These are phyloP conservation scores for Neurospora sp. DNA, from an alignment of 495 filamentous ascomycete species.

Conservation along the genomic window DNA sequence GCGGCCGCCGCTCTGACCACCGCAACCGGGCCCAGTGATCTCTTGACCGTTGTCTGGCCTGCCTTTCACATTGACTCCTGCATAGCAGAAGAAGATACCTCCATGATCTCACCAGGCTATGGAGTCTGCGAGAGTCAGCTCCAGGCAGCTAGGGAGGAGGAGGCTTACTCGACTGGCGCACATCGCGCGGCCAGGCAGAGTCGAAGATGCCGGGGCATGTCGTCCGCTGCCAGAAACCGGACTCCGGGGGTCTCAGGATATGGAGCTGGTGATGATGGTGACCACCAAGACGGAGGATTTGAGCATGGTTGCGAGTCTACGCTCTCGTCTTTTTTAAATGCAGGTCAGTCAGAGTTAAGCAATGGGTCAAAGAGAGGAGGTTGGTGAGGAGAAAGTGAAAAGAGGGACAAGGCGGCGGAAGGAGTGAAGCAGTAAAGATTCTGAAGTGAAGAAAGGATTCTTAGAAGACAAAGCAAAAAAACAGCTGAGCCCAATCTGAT, in stretches of 20 bases:
- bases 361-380: background rate
- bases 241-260: background rate
- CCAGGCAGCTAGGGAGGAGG: conserved; percentile 2
- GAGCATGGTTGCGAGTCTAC: background rate
- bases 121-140: conserved; percentile 1
- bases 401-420: background rate
- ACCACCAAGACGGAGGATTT: background rate
- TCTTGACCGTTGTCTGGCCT: conserved; percentile 9
- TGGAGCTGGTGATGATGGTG: background rate
- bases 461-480: background rate
- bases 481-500: background rate
- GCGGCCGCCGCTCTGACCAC: background rate
- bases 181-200: background rate
- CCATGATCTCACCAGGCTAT: background rate
- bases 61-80: conserved; percentile 1
- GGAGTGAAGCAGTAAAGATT: background rate
- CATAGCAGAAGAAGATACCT: background rate
- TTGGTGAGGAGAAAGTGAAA: background rate
- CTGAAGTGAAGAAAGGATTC: background rate
- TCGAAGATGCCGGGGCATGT: background rate
- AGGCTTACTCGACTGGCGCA: background rate
- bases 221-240: background rate
- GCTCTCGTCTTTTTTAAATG: background rate
- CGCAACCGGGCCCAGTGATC: background rate
- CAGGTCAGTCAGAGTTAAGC: background rate